Evolutionary conservation across 371 early-diverging fungal species (phyloP).

Genomic region (Smittium culicis): DNA sequence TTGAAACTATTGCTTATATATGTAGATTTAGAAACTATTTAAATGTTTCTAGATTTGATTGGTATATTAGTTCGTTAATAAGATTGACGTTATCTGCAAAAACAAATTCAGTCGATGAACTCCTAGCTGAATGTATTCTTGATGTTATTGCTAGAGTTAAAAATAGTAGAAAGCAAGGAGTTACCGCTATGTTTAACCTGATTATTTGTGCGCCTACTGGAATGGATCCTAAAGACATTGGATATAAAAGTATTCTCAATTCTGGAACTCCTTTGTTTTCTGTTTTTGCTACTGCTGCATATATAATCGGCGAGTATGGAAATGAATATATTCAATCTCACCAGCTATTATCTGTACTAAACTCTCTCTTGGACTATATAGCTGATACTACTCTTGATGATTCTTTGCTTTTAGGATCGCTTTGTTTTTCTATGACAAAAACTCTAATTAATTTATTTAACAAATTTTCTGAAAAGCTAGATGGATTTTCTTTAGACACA

Average conservation of each 20-base stretch:
- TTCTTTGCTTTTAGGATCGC: not conserved
- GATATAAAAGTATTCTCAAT: slow-evolving; percentile 35
- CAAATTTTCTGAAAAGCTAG: not conserved
- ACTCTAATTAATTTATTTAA: not conserved
- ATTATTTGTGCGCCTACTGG: slow-evolving; percentile 10
- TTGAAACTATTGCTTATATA: slow-evolving; percentile 62
- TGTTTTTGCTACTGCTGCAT: slow-evolving; percentile 74
- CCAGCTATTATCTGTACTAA: slow-evolving; percentile 53
- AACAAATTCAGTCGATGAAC: slow-evolving; percentile 48
- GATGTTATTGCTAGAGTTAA: slow-evolving; percentile 82
- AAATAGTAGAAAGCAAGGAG: slow-evolving; percentile 61
- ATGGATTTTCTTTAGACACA: not conserved
- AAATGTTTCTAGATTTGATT: slow-evolving; percentile 81
- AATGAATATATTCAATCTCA: slow-evolving; percentile 36
- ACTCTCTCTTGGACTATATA: slow-evolving; percentile 44
- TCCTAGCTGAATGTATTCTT: slow-evolving; percentile 57
- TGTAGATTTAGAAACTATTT: slow-evolving; percentile 72
- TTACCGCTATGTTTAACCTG: slow-evolving; percentile 52
- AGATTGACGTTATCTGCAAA: slow-evolving; percentile 59
- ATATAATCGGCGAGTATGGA: slow-evolving; percentile 81
- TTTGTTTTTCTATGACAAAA: not conserved
- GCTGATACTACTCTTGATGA: not conserved
- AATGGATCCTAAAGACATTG: slow-evolving; percentile 30
- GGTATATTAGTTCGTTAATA: slow-evolving; percentile 75
- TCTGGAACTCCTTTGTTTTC: slow-evolving; percentile 50